Evolutionary conservation across 1,139 yeast species (phyloP).

Genomic region (Suhomyces bolitotheri): DNA sequence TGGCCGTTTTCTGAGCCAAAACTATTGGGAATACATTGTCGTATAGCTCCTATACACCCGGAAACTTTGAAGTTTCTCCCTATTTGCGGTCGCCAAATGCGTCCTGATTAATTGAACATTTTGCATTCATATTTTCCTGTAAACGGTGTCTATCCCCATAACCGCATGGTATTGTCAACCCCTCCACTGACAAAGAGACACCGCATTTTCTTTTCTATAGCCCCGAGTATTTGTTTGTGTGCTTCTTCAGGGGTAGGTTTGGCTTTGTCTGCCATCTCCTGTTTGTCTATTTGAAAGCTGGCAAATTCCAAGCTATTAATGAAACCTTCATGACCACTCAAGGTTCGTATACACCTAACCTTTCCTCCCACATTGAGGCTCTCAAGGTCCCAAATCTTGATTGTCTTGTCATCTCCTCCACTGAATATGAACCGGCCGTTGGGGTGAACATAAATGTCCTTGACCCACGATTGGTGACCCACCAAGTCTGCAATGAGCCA

Average conservation of each 20-base stretch:
- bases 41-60: not conserved
- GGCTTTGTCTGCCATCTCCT: constrained; percentile 16
- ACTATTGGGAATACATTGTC: not conserved
- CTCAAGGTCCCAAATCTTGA: constrained; percentile 77
- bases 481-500: constrained; percentile 52
- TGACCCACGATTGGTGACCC: constrained; percentile 91
- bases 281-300: constrained; percentile 26
- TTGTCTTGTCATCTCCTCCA: constrained; percentile 76
- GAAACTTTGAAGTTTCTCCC: no score
- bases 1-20: not conserved
- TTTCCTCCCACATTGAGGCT: constrained; percentile 44
- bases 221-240: constrained; percentile 20
- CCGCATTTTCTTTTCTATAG: constrained; percentile 49
- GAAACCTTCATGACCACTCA: constrained; percentile 73
- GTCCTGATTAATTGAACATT: no score
- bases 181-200: constrained; percentile 62
- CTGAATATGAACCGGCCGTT: constrained; percentile 70
- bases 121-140: no score
- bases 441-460: constrained; percentile 70
- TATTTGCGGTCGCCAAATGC: no score
- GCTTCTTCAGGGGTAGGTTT: constrained; percentile 19
- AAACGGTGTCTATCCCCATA: constrained; percentile 57
- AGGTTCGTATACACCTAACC: constrained; percentile 49
- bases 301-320: constrained; percentile 69
- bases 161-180: constrained; percentile 51